Base-by-base conservation (phyloP, 257 asterid species). In the Perilla frutescens region DNA sequence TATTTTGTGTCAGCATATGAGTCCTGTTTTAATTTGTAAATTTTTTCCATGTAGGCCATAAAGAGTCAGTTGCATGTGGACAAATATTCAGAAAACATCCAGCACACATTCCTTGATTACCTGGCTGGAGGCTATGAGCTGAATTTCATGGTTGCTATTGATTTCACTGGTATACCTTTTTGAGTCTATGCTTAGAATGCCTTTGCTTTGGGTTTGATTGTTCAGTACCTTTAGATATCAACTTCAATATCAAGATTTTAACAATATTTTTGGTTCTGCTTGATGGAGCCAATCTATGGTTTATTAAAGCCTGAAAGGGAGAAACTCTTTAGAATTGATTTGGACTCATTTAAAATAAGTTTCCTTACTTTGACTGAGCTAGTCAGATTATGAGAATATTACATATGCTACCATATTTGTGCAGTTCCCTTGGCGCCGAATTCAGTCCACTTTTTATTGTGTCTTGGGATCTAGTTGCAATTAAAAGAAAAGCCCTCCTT, bases 71-170 rank as follows among this genome's bases (percentile, higher is more conserved):
- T 95, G 69, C 87, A 78, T 55, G 97, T 92, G 79, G 98, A 95
- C 74, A 88, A 84, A 77, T 92, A 85, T 76, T 77, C 88, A 47
- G 98, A 95, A 82, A 95, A 84, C 65, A 81, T 74, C 65, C 88
- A 87, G 77, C 87, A 92, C 79, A 86, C 98, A 31, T 95, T 92
- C 85, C 96, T 95, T 13, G 99, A 95, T 83, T 95, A 92, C 87
- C 76, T 92, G 84, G 82, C 90, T 69, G 91, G 90, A 71, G 99
- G 97, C 71, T 92, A 83, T 80, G 97, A 92, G 85, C 87, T 95
- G 82, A 95, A 90, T 86, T 95, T 95, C 88, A 95, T 95, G 99
- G 96, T 90, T 75, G 99, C 98, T 41, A 83, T 95, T 75, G 99
- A 95, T 85, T 95, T 92, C 86, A 95, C 99, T 40, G 98, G 99